Conservation (phyloP, 2,329 filamentous ascomycete genomes). For the Colletotrichum zoysiae region DNA sequence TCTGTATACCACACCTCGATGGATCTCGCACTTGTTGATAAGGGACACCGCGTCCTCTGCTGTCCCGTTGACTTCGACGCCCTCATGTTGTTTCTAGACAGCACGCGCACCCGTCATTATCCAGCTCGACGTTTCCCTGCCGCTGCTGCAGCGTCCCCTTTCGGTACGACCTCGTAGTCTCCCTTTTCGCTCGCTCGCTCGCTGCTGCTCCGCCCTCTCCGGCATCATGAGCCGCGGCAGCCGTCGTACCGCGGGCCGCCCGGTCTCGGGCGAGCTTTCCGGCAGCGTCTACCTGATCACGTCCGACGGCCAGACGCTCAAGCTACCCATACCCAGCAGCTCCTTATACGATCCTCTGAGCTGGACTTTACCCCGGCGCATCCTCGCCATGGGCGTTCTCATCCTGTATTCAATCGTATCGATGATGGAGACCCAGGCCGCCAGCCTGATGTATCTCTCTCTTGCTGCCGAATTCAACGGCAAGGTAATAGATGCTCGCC, state of each 20-base stretch:
- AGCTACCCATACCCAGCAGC: constrained; percentile 50
- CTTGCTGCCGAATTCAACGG: constrained; percentile 43
- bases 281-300: constrained; percentile 51
- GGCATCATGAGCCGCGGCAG: constrained; percentile 12
- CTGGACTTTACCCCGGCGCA: constrained; percentile 45
- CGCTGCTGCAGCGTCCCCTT: too few species aligned
- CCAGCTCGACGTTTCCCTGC: too few species aligned
- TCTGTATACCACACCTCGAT: neutral
- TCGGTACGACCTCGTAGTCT: too few species aligned
- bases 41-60: neutral
- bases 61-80: neutral
- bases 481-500: constrained; percentile 35
- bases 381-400: constrained; percentile 42
- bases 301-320: constrained; percentile 48
- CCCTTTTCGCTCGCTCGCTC: too few species aligned
- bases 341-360: constrained; percentile 48
- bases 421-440: constrained; percentile 45
- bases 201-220: neutral
- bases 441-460: constrained; percentile 43
- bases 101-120: neutral
- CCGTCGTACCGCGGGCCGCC: neutral
- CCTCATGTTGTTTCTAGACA: neutral
- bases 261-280: constrained; percentile 41
- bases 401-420: constrained; percentile 43
- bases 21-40: neutral